Base-by-base conservation (phyloP, 2,329 filamentous ascomycete species). In the Clarireedia monteithiana region DNA sequence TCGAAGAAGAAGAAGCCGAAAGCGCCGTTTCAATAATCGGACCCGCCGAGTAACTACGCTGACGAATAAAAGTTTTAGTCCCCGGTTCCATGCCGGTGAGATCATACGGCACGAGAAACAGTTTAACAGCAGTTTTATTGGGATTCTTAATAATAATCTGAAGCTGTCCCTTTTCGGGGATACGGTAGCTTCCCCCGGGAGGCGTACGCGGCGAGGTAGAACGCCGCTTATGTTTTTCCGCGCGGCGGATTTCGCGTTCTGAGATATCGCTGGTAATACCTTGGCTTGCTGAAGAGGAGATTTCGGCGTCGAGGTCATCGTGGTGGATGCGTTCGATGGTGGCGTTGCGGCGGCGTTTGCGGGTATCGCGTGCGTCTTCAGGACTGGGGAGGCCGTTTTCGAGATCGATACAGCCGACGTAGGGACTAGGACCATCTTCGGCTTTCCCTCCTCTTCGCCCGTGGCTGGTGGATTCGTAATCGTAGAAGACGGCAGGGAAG, bases 131-230 rank as follows among this genome's bases (percentile, higher is more conserved):
- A 3, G 94, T 97, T 69, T 97, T 97, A 74, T 97, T 96, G 15
- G 91, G 92, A 66, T 97, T 99, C 70, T 97, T 97, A 69, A 99
- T 89, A 59, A 99, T 86, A 61, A 99, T 95, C 66, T 99, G 94
- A 14, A 99, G 77, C 71, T 97, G 94, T 0, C 94, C 94, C 70
- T 91, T 88, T 67, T 94, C 86, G 0, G 94, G 94, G 53, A 99
- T 96, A 45, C 94, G 86, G 70, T 97, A 99, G 67, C 88, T 89
- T 38, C 94, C 92, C 6, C 91, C 90, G 0, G 89, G 88, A 0
- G 91, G 89, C 15, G 86, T 82, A 70, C 81, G 84, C 1, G 82
- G 80, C 26, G 77, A 78, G 30, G 75, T 72, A 5, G 82, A 77
- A 52, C 81, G 77, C 51, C 85, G 79, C 60, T 81, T 85, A 58